Conservation (phyloP, 208 protist species). For the Leishmania gerbilli region DNA sequence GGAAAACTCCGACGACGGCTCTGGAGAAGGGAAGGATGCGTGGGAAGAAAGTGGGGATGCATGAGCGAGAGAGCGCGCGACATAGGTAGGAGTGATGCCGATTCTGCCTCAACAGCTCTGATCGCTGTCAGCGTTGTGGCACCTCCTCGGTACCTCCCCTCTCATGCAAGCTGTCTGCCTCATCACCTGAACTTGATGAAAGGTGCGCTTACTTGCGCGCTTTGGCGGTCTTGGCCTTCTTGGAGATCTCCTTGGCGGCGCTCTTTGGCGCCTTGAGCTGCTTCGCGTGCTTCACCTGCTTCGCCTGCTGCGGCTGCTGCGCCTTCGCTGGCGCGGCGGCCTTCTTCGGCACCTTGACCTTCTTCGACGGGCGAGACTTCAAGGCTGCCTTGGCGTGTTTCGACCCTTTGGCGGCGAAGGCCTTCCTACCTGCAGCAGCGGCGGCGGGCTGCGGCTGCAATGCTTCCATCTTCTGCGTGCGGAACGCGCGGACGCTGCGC, state of each 20-base stretch:
- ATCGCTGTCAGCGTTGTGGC: background rate
- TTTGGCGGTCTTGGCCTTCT: constrained; percentile 14
- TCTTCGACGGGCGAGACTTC: constrained; percentile 14
- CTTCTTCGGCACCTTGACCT: constrained; percentile 21
- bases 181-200: background rate
- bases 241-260: constrained; percentile 19
- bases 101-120: background rate
- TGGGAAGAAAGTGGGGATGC: background rate
- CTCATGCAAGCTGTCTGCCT: background rate
- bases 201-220: constrained; percentile 5
- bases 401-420: background rate
- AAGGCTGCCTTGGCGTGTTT: constrained; percentile 5
- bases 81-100: background rate
- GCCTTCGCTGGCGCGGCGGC: constrained; percentile 3
- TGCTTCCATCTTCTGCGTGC: constrained; percentile 24
- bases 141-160: background rate
- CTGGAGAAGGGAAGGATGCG: background rate
- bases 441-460: background rate
- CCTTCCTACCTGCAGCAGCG: constrained; percentile 21
- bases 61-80: background rate
- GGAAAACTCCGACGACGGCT: background rate
- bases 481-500: constrained; percentile 27
- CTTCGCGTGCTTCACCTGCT: constrained; percentile 3
- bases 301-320: background rate
- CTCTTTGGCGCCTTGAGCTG: background rate